Base-by-base conservation (phyloP, 306 rosid species). In the Citrullus mucosospermus region DNA sequence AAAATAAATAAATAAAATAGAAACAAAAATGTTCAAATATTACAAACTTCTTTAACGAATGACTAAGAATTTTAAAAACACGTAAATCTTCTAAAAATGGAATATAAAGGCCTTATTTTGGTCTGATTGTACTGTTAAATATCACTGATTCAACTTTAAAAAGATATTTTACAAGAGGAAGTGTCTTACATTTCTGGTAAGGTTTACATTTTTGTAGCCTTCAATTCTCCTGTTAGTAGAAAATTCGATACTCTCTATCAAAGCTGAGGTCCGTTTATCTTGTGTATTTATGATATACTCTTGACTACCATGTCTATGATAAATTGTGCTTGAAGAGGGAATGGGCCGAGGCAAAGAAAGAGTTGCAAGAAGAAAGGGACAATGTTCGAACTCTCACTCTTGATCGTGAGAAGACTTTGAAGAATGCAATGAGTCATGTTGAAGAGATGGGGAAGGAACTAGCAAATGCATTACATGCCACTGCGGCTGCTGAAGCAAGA, bases 271-370 rank as follows among this genome's bases (percentile, higher is more conserved):
- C 4, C 2, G 41, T 67, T 7, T 18, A 9, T 41, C 53, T 39
- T n/a, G 30, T 9, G 74, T 67, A n/a, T 41, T 41, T 32, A 50
- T 9, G 44, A 50, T 72, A 20, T 43, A 44, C 38, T 70, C 13
- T 71, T 48, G 60, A 69, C 13, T 7, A 25, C 38, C 12, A 48
- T 72, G 43, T 72, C n/a, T 28, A 14, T 72, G 36, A 50, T 8
- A 73, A 28, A 73, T 73, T 28, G 43, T 73, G 16, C 59, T 78
- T 79, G 69, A 87, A 95, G 99, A 86, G 89, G 87, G 97, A 95
- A 83, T 95, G 99, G 99, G 97, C 92, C 38, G 99, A 91, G 79
- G 97, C 89, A 78, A 92, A 89, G 89, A 90, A 87, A 80, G 99
- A 95, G 83, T 84, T 95, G 72, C 93, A 88, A 70, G 91, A 88